A percentile compares a stretch with the other conserved stretches of the same genome.
Evolutionary conservation across 2,329 filamentous ascomycete genomes (phyloP).

Genomic region (Penicillium concentricum): DNA sequence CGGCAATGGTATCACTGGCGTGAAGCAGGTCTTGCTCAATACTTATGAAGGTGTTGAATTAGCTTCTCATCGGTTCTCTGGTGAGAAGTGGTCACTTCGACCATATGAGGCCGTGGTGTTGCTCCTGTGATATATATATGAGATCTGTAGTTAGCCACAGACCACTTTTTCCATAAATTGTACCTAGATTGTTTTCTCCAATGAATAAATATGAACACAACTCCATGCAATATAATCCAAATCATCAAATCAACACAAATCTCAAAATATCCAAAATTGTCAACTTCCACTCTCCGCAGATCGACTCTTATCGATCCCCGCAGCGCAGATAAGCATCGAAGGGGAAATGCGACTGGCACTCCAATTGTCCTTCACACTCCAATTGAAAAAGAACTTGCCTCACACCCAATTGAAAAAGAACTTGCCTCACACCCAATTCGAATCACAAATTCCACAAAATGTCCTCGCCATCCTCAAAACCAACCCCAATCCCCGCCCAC

Average conservation of each 20-base stretch:
- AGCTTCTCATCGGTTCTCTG: constrained; percentile 23
- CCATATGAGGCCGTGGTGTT: constrained; percentile 37
- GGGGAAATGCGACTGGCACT: too few relatives aligned
- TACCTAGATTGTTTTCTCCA: not conserved
- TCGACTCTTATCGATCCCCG: constrained; percentile 24
- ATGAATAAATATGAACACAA: not conserved
- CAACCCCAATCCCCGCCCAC: constrained; percentile 25
- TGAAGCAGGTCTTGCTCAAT: constrained; percentile 33
- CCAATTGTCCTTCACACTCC: too few relatives aligned
- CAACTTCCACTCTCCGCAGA: constrained; percentile 12
- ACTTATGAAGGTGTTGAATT: constrained; percentile 28
- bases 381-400: too few relatives aligned
- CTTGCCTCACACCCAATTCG: not conserved
- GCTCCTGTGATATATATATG: constrained; percentile 18
- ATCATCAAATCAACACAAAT: not conserved
- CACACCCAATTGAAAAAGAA: not conserved
- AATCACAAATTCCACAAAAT: constrained; percentile 3
- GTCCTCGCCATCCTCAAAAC: not conserved
- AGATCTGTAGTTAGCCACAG: not conserved
- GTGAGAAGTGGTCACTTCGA: constrained; percentile 30
- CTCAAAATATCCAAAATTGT: not conserved
- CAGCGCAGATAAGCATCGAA: constrained; percentile 21
- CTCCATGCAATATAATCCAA: not conserved
- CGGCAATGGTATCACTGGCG: constrained; percentile 25
- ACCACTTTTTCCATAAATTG: not conserved